Evolutionary conservation across 1,284 basidiomycete genomes (phyloP).

Genomic region (Rhodotorula sp.): DNA sequence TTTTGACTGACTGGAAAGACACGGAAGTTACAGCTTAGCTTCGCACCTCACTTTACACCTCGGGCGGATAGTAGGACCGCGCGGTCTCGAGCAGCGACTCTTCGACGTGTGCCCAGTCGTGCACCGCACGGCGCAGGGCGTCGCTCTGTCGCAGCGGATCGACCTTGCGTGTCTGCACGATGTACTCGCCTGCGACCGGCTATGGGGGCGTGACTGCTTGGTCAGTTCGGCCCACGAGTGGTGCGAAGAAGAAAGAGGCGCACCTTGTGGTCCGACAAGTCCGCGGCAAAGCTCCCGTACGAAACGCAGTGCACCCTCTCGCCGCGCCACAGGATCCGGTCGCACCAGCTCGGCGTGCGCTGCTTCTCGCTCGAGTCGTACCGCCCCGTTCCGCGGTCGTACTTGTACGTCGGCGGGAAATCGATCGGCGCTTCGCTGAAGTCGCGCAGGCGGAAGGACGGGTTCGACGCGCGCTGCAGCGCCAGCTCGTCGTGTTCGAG

Average conservation of each 20-base stretch:
- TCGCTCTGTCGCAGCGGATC: conserved; percentile 13
- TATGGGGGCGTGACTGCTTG: not conserved
- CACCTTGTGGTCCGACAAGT: conserved; percentile 50
- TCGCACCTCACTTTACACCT: not conserved
- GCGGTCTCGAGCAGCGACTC: conserved; percentile 17
- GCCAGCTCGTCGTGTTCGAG: conserved; percentile 83
- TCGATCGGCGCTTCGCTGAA: conserved; percentile 80
- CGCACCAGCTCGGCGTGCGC: conserved; percentile 92
- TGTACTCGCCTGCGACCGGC: conserved; percentile 43
- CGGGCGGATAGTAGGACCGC: conserved; percentile 8
- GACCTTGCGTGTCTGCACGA: conserved; percentile 21
- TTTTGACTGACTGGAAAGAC: not conserved
- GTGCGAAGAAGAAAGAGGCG: not conserved
- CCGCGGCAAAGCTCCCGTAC: conserved; percentile 49
- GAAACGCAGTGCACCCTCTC: conserved; percentile 10
- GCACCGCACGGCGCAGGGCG: not conserved
- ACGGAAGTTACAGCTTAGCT: too few relatives aligned
- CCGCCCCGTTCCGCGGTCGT: conserved; percentile 69
- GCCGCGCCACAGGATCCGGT: conserved; percentile 75
- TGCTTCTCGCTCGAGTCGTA: conserved; percentile 89
- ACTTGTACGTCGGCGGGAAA: conserved; percentile 94
- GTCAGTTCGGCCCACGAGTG: too few relatives aligned
- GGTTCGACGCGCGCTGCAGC: conserved; percentile 71
- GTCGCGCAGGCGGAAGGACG: conserved; percentile 75
- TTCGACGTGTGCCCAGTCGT: conserved; percentile 19